phyloP scores from a whole-genome alignment of 2,329 filamentous ascomycete genomes.

The Alternaria rosae region DNA sequence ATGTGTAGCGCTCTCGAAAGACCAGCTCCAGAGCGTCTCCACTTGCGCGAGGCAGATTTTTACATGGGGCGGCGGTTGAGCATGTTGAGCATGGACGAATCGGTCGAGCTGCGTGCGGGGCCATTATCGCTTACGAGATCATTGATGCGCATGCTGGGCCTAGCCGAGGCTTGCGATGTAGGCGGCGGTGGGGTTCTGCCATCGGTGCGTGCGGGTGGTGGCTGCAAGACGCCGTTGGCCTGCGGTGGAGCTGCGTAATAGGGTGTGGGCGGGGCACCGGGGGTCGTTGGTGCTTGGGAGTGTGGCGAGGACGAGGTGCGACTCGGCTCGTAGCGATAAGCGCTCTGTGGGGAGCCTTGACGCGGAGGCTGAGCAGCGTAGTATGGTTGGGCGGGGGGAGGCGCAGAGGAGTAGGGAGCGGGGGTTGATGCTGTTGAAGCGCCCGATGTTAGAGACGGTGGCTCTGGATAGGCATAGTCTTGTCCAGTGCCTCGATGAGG shows the following conservation, averaged over 20 bases:
- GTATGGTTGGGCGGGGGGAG: constrained; percentile 51
- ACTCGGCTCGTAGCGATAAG: constrained; percentile 52
- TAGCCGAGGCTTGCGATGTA: constrained; percentile 39
- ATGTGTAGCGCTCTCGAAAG: constrained; percentile 34
- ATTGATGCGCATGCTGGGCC: constrained; percentile 53
- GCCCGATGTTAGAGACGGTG: constrained; percentile 53
- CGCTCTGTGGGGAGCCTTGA: constrained; percentile 52
- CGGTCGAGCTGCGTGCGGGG: constrained; percentile 50
- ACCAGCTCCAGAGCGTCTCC: constrained; percentile 39
- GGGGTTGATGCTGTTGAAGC: constrained; percentile 55
- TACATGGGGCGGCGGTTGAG: constrained; percentile 51
- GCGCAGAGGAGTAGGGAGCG: constrained; percentile 50
- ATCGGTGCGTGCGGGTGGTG: constrained; percentile 46
- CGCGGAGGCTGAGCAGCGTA: constrained; percentile 50
- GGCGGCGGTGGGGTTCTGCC: constrained; percentile 52
- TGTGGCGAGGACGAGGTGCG: constrained; percentile 54
- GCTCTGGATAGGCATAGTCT: constrained; percentile 55
- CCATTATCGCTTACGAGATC: constrained; percentile 51
- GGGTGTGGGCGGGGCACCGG: constrained; percentile 38
- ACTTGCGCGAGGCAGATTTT: constrained; percentile 10
- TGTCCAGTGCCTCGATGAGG: constrained; percentile 44
- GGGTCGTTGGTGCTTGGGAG: constrained; percentile 49
- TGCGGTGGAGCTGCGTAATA: constrained; percentile 44
- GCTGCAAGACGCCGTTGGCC: constrained; percentile 41
- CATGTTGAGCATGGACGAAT: constrained; percentile 54